Conservation (phyloP, 495 filamentous ascomycete species). For the Penicillium lagena region DNA sequence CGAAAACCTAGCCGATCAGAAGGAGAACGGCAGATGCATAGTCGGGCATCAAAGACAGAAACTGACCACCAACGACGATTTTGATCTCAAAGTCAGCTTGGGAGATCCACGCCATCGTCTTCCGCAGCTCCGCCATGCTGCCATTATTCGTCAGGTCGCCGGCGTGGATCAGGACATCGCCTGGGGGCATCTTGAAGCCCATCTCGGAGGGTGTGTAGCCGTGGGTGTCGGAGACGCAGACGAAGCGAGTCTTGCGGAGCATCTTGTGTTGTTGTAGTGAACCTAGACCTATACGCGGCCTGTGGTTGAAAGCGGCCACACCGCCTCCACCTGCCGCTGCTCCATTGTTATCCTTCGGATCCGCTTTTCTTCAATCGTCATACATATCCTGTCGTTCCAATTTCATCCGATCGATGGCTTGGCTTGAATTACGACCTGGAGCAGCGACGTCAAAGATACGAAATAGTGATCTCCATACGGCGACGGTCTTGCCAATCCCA, state of each 20-base stretch:
- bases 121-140: conserved; percentile 43
- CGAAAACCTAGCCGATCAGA: neutral
- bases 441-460: no score
- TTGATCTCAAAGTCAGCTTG: conserved; percentile 50
- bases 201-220: conserved; percentile 45
- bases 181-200: conserved; percentile 48
- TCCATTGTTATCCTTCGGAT: no score
- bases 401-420: no score
- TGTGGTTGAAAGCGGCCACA: no score
- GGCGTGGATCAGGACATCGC: conserved; percentile 57
- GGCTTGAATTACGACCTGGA: no score
- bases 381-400: no score
- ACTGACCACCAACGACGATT: conserved; percentile 52
- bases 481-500: no score
- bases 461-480: no score
- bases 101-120: conserved; percentile 50
- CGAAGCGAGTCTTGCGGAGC: conserved; percentile 47
- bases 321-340: no score
- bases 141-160: conserved; percentile 57
- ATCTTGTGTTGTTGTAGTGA: conserved; percentile 3
- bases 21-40: no score
- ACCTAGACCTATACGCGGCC: no score
- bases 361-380: no score
- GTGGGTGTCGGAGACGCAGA: conserved; percentile 59
- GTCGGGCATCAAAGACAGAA: neutral